Evolutionary conservation across 495 filamentous ascomycete genomes (phyloP).

Genomic region (Durotheca rogersii): DNA sequence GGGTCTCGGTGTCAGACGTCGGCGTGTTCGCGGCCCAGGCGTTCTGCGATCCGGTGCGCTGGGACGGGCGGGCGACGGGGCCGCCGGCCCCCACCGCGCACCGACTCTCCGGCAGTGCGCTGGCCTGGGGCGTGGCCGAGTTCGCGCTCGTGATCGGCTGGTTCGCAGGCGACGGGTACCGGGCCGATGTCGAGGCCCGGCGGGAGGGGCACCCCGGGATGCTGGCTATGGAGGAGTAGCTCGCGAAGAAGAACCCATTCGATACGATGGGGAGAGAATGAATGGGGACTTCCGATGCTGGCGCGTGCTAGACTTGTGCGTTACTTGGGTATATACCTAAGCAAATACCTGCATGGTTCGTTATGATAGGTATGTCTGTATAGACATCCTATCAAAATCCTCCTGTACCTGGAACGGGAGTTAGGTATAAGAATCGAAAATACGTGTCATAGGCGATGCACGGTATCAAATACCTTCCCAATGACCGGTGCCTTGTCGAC

Average conservation of each 20-base stretch:
- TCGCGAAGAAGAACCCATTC: conserved; percentile 42
- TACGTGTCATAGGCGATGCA: no score
- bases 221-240: conserved; percentile 46
- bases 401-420: no score
- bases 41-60: conserved; percentile 45
- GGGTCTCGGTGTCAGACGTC: conserved; percentile 61
- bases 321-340: no score
- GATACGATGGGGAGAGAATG: conserved; percentile 23
- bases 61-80: conserved; percentile 42
- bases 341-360: no score
- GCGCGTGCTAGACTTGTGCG: no score
- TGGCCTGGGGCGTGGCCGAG: conserved; percentile 44
- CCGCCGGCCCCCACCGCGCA: conserved; percentile 40
- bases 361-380: no score
- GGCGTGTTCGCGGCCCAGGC: conserved; percentile 63
- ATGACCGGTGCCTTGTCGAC: no score
- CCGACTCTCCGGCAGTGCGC: conserved; percentile 39
- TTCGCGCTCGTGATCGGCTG: conserved; percentile 48
- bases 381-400: no score
- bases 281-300: no score
- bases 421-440: no score
- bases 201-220: conserved; percentile 41
- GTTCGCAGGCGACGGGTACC: conserved; percentile 49
- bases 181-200: conserved; percentile 42
- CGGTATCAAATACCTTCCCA: no score